Evolutionary conservation across 2,329 filamentous ascomycete species (phyloP), one percentile per base, ranked within the genome.

Genomic region (Colletotrichum chlorophyti): DNA sequence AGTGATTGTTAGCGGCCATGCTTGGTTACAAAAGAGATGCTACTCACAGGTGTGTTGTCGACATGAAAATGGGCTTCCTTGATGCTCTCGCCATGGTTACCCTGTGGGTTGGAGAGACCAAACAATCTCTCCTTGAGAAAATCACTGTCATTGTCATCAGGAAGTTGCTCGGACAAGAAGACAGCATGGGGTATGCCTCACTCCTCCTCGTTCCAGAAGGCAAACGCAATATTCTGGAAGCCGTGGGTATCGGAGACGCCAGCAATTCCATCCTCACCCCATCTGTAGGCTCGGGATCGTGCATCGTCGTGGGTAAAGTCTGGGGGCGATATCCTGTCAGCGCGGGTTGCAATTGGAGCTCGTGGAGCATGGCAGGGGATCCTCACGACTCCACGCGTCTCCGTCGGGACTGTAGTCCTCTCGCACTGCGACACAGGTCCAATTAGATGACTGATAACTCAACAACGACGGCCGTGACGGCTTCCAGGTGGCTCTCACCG

Each of bases 171-270:
- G 14, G 24, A 24, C 9, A 29, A 23, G 65, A 68, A 43, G 40
- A 19, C 34, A 27, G 24, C n/a, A 68, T 75, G 24, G 57, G 8
- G 21, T 10, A n/a, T 11, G 24, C 65, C 74, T 50, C 64, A 96
- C 93, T 98, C 94, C 79, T 97, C 87, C 74, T 93, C 93, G 72
- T 98, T 98, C 94, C 94, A 98, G 74, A 98, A 98, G 49, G 92
- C 87, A 80, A 98, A 97, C 4, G 91, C 91, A 73, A 98, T 90
- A 74, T 98, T 96, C 75, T 97, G 91, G 52, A 90, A 78, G 61
- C 93, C 93, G 71, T 98, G 94, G 14, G 91, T 92, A 72, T 97
- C 93, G 63, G 77, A 96, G 24, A 98, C 93, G 71, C 94, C 94
- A 54, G 94, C 93, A 75, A 98, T 98, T 63, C 94, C 94, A 72